Evolutionary conservation across 1,284 basidiomycete species (phyloP), one percentile per base, ranked within the genome.

Genomic region (Microbotryum saponariae): DNA sequence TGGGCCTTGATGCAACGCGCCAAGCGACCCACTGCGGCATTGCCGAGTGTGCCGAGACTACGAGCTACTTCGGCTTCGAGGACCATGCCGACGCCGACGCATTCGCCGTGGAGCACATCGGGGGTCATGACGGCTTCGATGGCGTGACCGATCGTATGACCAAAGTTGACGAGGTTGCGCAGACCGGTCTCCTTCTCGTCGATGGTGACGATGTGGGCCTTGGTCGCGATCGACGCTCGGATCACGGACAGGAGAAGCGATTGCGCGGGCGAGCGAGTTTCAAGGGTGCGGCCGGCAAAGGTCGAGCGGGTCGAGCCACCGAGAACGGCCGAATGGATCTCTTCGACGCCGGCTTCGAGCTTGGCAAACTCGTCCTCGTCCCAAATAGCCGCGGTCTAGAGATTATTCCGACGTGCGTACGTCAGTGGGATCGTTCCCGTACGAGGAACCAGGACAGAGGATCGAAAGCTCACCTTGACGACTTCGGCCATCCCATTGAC

Each of bases 401-500:
- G 55, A 10, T 16, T 6, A 9, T 8, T 8, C 9, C 31, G 37
- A 9, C 12, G 16, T 6, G 37, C 5, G 37, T 42, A 16, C 37
- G 16, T 42, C 14, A 42, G 37, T 16, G 37, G 14, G 14, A 16
- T 14, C 37, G 37, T 16, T 42, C 16, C 5, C 45, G 57, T 47
- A 56, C 29, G 47, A 46, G 55, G 20, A 54, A 31, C 8, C 27
- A 27, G 21, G 63, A 58, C 21, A 27, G 7, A 9, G 16, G n/a
- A 37, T 18, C 44, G 55, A 18, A 31, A 6, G 75, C 78, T 69
- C 62, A 89, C 91, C 83, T 97, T 98, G 76, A 98, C 85, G 5
- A 97, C 89, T 76, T 99, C 94, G 2, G 96, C 93, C 90, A 99
- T 97, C 52, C 94, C 94, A 74, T 98, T 98, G 50, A 90, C 89